Percentiles rank a stretch among this genome's conserved stretches.
Conservation (phyloP, 1,139 yeast species). For the Yamadazyma pseudoaaseri region DNA sequence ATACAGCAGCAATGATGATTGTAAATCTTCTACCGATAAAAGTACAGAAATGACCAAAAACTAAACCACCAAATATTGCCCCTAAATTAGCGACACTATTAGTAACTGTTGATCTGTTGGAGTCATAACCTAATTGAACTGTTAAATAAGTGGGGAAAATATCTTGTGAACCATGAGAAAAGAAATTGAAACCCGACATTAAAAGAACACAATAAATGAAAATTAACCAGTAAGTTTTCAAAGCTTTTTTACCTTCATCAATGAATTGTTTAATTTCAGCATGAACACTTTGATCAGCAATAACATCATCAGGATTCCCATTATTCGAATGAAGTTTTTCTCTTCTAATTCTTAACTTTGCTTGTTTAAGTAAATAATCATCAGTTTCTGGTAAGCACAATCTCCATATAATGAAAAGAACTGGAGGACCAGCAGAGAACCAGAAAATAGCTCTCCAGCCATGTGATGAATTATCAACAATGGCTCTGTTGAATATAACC, state of each 20-base stretch:
- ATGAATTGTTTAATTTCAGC: constrained; percentile 14
- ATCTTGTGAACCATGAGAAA: constrained; percentile 42
- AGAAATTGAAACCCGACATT: constrained; percentile 46
- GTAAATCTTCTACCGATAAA: constrained; percentile 37
- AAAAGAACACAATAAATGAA: constrained; percentile 33
- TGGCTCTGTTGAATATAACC: constrained; percentile 42
- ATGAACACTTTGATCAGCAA: constrained; percentile 6
- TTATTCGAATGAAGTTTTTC: constrained; percentile 3
- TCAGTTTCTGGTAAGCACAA: constrained; percentile 38
- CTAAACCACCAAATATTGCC: constrained; percentile 36
- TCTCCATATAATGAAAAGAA: constrained; percentile 37
- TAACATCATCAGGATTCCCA: constrained; percentile 7
- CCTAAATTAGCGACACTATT: constrained; percentile 40
- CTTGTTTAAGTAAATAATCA: constrained; percentile 27
- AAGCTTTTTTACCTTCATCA: constrained; percentile 24
- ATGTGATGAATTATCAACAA: constrained; percentile 16
- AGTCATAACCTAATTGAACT: constrained; percentile 25
- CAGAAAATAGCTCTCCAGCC: constrained; percentile 44
- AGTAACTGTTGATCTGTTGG: constrained; percentile 34
- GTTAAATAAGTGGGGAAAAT: constrained; percentile 37
- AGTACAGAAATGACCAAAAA: constrained; percentile 35
- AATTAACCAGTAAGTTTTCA: constrained; percentile 39
- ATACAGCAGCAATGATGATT: constrained; percentile 53
- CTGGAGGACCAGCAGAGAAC: constrained; percentile 45
- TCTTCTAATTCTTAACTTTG: constrained; percentile 16